A percentile compares a stretch with the other conserved stretches of the same genome.
Evolutionary conservation across 192 early-diverging fungal genomes (phyloP).

Genomic region (Backusella australiensis): DNA sequence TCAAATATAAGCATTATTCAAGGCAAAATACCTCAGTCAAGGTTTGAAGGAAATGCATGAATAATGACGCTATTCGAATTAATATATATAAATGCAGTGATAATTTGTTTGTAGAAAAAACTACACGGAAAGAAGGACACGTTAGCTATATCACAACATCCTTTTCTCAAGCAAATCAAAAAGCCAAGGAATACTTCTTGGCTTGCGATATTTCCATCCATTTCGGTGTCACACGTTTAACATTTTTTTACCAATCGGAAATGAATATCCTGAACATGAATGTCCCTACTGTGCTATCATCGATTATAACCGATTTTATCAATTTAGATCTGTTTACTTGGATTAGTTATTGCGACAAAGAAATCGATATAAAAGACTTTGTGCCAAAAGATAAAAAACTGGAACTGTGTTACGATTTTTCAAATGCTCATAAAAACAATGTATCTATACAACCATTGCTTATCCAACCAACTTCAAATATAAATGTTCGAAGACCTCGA

Average conservation of each 20-base stretch:
- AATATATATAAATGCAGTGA: neutral
- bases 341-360: neutral
- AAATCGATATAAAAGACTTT: neutral
- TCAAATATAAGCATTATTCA: slow-evolving; percentile 5
- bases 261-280: neutral
- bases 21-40: neutral
- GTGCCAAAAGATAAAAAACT: neutral
- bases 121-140: neutral
- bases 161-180: neutral
- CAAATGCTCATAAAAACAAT: neutral
- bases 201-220: neutral
- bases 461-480: neutral
- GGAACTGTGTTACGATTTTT: neutral
- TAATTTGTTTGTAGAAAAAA: neutral
- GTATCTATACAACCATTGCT: too few relatives aligned
- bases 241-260: slow-evolving; percentile 4
- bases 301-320: neutral
- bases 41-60: neutral
- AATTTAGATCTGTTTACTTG: neutral
- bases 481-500: neutral
- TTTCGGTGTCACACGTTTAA: neutral
- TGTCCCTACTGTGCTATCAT: neutral
- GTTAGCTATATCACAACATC: neutral
- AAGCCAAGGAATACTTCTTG: slow-evolving; percentile 2
- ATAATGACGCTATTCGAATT: neutral